These are phyloP conservation scores for Dichotomopilus funicola DNA, from an alignment of 2,329 filamentous ascomycete genomes.

Conservation along the genomic window DNA sequence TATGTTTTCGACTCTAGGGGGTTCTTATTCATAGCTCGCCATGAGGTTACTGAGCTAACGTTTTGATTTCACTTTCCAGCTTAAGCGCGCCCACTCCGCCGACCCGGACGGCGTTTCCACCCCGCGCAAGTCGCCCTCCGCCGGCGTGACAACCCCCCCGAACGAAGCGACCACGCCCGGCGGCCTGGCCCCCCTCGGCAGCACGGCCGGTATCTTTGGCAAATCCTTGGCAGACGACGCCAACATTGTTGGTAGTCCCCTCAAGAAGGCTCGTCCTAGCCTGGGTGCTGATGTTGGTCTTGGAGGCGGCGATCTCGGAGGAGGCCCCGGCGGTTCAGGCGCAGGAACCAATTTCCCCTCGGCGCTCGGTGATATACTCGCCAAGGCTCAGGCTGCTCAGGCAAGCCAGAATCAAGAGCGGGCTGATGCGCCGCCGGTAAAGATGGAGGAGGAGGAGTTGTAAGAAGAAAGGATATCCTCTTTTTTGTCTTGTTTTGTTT, in stretches of 20 bases:
- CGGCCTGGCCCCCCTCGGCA: slow-evolving; percentile 25
- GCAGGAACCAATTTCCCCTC: slow-evolving; percentile 28
- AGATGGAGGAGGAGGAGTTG: slow-evolving; percentile 36
- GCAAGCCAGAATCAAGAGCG: slow-evolving; percentile 18
- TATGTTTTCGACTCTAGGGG: slow-evolving; percentile 34
- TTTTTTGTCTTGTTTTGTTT: no score
- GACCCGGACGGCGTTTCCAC: slow-evolving; percentile 51
- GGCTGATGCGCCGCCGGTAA: slow-evolving; percentile 20
- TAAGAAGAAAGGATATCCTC: slow-evolving; percentile 27
- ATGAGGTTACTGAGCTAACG: slow-evolving; percentile 21
- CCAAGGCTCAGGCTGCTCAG: slow-evolving; percentile 32
- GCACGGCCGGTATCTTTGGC: slow-evolving; percentile 33
- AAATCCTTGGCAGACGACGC: slow-evolving; percentile 42
- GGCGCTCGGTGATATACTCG: slow-evolving; percentile 37
- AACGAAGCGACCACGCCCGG: slow-evolving; percentile 16
- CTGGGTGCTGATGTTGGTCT: slow-evolving; percentile 36
- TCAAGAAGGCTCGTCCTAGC: slow-evolving; percentile 69
- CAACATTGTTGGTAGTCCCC: slow-evolving; percentile 56
- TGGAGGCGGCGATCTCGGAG: neutral
- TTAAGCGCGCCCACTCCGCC: slow-evolving; percentile 73
- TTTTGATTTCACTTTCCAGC: slow-evolving; percentile 39
- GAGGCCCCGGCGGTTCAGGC: neutral
- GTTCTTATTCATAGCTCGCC: neutral
- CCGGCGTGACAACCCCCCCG: slow-evolving; percentile 38
- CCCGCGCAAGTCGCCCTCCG: slow-evolving; percentile 41